Evolutionary conservation across 495 filamentous ascomycete genomes (phyloP).

Genomic region (Lasiosphaeria hispida): DNA sequence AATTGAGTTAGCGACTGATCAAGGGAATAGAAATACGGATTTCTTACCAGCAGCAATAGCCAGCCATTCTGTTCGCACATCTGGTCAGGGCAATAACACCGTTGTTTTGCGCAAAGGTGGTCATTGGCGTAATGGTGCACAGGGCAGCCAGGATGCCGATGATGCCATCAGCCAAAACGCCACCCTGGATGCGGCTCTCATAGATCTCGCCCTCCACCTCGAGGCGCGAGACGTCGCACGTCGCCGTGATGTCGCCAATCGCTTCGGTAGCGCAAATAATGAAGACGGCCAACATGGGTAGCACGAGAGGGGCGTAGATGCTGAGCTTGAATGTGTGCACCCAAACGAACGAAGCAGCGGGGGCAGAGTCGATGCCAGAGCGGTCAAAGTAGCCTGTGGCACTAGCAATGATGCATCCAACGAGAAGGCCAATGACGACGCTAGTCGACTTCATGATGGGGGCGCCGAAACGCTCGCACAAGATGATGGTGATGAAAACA

Average conservation of each 20-base stretch:
- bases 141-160: conserved; percentile 79
- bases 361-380: conserved; percentile 64
- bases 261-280: conserved; percentile 87
- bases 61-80: conserved; percentile 85
- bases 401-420: conserved; percentile 84
- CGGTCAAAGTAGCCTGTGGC: conserved; percentile 81
- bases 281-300: conserved; percentile 82
- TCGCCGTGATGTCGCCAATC: conserved; percentile 76
- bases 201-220: conserved; percentile 77
- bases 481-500: conserved; percentile 83
- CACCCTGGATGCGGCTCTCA: conserved; percentile 88
- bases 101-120: conserved; percentile 80
- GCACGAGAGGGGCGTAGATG: conserved; percentile 79
- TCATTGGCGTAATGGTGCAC: conserved; percentile 82
- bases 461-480: conserved; percentile 81
- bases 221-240: conserved; percentile 78
- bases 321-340: conserved; percentile 78
- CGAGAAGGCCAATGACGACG: conserved; percentile 77
- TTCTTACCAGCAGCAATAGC: conserved; percentile 60
- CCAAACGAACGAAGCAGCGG: conserved; percentile 85
- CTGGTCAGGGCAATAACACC: conserved; percentile 85
- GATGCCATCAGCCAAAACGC: conserved; percentile 80
- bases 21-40: not conserved
- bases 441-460: conserved; percentile 65
- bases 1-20: not conserved